Conservation (phyloP, 2,329 filamentous ascomycete genomes). For the Hymenoscyphus albidus region DNA sequence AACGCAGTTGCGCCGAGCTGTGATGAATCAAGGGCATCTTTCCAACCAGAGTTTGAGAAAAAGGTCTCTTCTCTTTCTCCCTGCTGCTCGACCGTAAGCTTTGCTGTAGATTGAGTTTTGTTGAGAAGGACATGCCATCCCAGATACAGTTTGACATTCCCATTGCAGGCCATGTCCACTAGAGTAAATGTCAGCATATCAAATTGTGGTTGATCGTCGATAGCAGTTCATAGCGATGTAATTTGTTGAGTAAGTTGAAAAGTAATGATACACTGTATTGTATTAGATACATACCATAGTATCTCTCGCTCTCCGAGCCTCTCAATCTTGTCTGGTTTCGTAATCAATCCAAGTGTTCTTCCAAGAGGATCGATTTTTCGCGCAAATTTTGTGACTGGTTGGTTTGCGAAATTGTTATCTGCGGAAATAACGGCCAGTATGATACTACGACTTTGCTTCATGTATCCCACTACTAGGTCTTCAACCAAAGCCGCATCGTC, state of each 20-base stretch:
- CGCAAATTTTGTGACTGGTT: constrained; percentile 39
- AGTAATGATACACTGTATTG: no score
- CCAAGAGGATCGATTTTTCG: constrained; percentile 35
- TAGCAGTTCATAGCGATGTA: no score
- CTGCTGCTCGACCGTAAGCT: constrained; percentile 28
- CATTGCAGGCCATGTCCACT: constrained; percentile 38
- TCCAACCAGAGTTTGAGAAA: constrained; percentile 31
- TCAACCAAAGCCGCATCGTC: constrained; percentile 17
- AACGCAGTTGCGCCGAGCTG: constrained; percentile 29
- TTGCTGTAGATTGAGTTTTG: constrained; percentile 38
- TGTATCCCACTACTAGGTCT: constrained; percentile 38
- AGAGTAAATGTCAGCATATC: background rate
- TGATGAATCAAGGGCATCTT: constrained; percentile 20
- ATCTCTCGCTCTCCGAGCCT: constrained; percentile 37
- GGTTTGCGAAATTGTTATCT: constrained; percentile 41
- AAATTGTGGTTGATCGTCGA: no score
- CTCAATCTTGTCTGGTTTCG: constrained; percentile 42
- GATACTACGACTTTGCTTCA: constrained; percentile 41
- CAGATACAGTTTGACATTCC: constrained; percentile 40
- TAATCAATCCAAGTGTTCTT: constrained; percentile 45
- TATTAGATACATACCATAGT: constrained; percentile 20
- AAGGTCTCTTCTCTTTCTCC: constrained; percentile 24
- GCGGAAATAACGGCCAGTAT: constrained; percentile 45
- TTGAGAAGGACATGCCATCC: constrained; percentile 48
- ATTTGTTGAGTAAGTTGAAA: no score